These are phyloP conservation scores for Nothophoma quercina DNA, from an alignment of 2,329 filamentous ascomycete species.

Conservation along the genomic window DNA sequence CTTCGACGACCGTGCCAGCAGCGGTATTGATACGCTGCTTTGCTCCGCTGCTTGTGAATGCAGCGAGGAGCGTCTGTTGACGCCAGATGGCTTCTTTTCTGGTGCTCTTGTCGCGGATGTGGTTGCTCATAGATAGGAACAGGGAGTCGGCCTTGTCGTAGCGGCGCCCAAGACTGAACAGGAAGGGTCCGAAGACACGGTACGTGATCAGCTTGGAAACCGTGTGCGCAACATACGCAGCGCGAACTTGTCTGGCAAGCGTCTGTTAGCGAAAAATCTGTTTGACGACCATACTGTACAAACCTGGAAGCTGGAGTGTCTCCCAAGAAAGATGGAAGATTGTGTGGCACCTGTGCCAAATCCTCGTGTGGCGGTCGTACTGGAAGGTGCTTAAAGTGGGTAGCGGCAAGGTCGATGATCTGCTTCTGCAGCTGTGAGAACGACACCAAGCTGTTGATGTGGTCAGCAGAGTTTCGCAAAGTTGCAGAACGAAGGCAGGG, in stretches of 20 bases:
- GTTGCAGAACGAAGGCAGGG: conserved; percentile 15
- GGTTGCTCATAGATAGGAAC: conserved; percentile 62
- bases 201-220: conserved; percentile 64
- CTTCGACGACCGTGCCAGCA: conserved; percentile 63
- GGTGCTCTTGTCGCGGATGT: conserved; percentile 64
- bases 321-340: conserved; percentile 62
- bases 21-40: conserved; percentile 65
- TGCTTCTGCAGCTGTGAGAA: conserved; percentile 61
- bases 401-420: conserved; percentile 60
- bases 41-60: conserved; percentile 64
- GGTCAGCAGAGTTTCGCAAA: conserved; percentile 26
- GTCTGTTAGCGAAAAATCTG: not conserved
- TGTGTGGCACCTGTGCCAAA: conserved; percentile 59
- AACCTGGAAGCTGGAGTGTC: conserved; percentile 59
- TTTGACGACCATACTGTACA: conserved; percentile 4
- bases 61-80: conserved; percentile 64
- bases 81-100: conserved; percentile 66
- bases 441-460: conserved; percentile 55
- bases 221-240: conserved; percentile 63
- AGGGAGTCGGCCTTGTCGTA: conserved; percentile 65
- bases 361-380: conserved; percentile 60
- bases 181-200: conserved; percentile 65
- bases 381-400: conserved; percentile 61
- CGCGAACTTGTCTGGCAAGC: conserved; percentile 55
- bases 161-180: conserved; percentile 63